Evolutionary conservation across 257 asterid species (phyloP).

Genomic region (Solanum lycopersicoides): DNA sequence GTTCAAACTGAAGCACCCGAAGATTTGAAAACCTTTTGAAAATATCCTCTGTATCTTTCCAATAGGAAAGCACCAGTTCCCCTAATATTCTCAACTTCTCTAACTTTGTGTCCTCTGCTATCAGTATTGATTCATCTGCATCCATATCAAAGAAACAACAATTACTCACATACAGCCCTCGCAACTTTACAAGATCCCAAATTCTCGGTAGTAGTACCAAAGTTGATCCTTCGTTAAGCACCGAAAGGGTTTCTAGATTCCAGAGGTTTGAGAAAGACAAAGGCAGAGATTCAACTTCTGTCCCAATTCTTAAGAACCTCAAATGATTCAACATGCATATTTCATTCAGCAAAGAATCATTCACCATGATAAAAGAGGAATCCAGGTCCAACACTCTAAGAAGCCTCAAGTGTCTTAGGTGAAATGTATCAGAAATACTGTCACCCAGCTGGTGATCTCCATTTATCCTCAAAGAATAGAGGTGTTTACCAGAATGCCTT

Average conservation of each 20-base stretch:
- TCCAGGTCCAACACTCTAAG: fast-evolving
- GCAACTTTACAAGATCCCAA: not conserved
- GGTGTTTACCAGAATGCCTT: constrained; percentile 2
- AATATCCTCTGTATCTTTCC: not conserved
- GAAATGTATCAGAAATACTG: fast-evolving
- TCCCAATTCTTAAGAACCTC: not conserved
- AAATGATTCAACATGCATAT: not conserved
- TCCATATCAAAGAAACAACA: not conserved
- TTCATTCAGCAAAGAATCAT: not conserved
- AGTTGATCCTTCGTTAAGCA: not conserved
- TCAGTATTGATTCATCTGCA: not conserved
- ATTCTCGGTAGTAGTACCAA: not conserved
- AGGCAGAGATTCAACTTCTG: not conserved
- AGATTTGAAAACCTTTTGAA: not conserved
- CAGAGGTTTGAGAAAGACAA: not conserved
- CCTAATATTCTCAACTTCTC: not conserved
- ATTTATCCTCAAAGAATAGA: not conserved
- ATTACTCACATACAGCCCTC: fast-evolving
- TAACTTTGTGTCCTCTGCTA: not conserved
- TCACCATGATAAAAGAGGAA: not conserved
- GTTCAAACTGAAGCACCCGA: fast-evolving
- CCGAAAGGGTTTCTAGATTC: not conserved
- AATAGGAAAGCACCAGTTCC: not conserved
- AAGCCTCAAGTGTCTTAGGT: not conserved
- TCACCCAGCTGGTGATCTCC: not conserved